Base-by-base conservation (phyloP, 768 basidiomycete species). In the Kwoniella dejecticola region DNA sequence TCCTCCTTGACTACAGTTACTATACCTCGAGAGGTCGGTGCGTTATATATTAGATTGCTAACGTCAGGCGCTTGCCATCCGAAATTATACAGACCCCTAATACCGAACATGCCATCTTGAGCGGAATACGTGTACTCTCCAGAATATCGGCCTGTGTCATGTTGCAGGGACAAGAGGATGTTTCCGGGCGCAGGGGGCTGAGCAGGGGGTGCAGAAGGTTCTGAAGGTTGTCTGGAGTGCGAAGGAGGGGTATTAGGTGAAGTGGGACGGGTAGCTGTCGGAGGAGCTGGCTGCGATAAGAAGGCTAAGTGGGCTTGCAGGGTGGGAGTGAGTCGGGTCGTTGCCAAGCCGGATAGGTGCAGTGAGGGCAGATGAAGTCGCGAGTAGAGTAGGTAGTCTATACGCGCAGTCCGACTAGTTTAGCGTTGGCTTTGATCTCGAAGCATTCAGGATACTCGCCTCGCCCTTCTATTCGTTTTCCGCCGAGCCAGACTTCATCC, bases 51-150 rank as follows among this genome's bases (percentile, higher is more conserved):
- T 11, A 50, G 29, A 12, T 50, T 50, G 21, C 65, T 67, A n/a
- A 69, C 67, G 31, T 61, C 56, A 30, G 42, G 49, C 26, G 76
- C 85, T 3, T 87, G 80, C 77, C 84, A 85, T 13, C 93, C 93
- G 80, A 96, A 97, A 74, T 98, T 96, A 75, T 93, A 91, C 49
- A 98, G 83, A 17, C 91, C 84, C 17, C 89, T 84, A 17, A 91
- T 78, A 15, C 95, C 95, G 82, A 87, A 88, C 91, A 98, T 95
- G 19, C 88, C 87, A 70, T 97, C 95, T 67, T 92, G 90, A 1
- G 90, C 90, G 66, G 91, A 93, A 83, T 89, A 97, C 2, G 89
- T 89, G 68, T 95, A 97, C 77, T 98, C 95, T 2, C 89, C 88
- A 67, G 90, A 90, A 87, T 89, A 93, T 67, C 89, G 86, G 2